Evolutionary conservation across 257 asterid genomes (phyloP).

Genomic region (Catharanthus roseus): DNA sequence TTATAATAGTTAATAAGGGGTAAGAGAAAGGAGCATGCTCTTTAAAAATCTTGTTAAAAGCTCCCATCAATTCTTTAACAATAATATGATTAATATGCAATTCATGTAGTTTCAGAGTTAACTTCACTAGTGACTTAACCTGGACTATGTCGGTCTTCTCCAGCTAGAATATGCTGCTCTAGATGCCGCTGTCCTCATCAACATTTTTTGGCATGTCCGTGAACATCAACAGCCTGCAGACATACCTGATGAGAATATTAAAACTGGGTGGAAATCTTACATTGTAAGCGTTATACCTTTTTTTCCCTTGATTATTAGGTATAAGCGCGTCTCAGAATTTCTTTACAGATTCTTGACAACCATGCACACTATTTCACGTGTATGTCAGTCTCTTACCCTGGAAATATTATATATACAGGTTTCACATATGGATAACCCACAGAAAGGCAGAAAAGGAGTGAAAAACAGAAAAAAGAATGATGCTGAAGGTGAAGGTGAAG

Average conservation of each 20-base stretch:
- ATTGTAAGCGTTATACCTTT: conserved; percentile 42
- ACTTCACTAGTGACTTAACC: not conserved
- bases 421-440: conserved; percentile 51
- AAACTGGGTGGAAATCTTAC: conserved; percentile 85
- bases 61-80: not conserved
- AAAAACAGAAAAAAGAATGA: conserved; percentile 13
- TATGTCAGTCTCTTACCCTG: not conserved
- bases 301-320: not conserved
- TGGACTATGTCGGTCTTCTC: conserved; percentile 5
- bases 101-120: not conserved
- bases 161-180: conserved; percentile 98
- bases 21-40: not conserved
- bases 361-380: not conserved
- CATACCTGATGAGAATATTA: conserved; percentile 39
- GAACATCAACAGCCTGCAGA: conserved; percentile 43
- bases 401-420: conserved; percentile 36
- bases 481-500: conserved; percentile 10
- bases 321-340: not conserved
- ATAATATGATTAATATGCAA: no score
- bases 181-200: conserved; percentile 91
- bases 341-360: not conserved
- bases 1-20: not conserved
- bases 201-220: conserved; percentile 68
- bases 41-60: not conserved
- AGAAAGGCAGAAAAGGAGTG: conserved; percentile 29